Percentiles rank a stretch among this genome's conserved stretches.
These are phyloP conservation scores for Ophiostoma fasciatum DNA, from an alignment of 2,329 filamentous ascomycete genomes.

Conservation along the genomic window DNA sequence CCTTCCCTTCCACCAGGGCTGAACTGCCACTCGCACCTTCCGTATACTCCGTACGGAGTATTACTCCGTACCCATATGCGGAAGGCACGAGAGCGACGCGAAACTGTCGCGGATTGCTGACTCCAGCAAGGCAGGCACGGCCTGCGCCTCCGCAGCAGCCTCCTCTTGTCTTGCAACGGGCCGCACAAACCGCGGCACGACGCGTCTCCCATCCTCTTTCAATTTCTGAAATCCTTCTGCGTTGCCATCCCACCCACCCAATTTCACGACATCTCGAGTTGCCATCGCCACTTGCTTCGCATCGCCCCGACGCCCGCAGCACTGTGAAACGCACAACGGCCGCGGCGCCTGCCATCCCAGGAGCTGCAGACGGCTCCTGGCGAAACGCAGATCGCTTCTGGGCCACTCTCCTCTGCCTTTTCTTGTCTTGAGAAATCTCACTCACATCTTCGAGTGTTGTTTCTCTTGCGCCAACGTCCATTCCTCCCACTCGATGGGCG, in stretches of 20 bases:
- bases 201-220: not conserved
- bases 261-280: not conserved
- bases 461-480: not conserved
- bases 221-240: too few species aligned
- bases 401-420: constrained; percentile 2
- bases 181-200: not conserved
- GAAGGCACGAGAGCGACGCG: constrained; percentile 1
- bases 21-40: constrained; percentile 2
- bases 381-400: constrained; percentile 7
- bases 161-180: too few species aligned
- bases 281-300: not conserved
- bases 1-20: too few species aligned
- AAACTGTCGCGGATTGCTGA: not conserved
- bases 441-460: not conserved
- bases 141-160: constrained; percentile 1
- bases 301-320: too few species aligned
- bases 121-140: not conserved
- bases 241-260: too few species aligned
- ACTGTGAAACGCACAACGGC: not conserved
- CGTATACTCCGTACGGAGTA: not conserved
- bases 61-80: not conserved
- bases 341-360: not conserved
- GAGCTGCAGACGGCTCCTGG: not conserved
- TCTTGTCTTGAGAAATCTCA: not conserved
- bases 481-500: not conserved